These are phyloP conservation scores for Podospora bellae-mahoneyi DNA, from an alignment of 495 filamentous ascomycete genomes.

Conservation along the genomic window DNA sequence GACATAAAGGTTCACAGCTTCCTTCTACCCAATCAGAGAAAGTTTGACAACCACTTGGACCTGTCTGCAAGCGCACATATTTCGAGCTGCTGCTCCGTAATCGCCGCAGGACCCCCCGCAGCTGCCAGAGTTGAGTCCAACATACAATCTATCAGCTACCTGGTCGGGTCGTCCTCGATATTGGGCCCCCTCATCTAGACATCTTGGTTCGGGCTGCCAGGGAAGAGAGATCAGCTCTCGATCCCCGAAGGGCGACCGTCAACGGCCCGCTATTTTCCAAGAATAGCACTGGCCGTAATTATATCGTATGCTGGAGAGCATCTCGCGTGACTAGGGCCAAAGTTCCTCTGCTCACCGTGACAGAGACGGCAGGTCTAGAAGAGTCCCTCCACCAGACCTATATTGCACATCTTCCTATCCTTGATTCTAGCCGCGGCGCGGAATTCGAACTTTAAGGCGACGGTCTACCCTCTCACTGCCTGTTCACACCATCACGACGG, in stretches of 20 bases:
- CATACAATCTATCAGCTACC: background rate
- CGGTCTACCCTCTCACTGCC: background rate
- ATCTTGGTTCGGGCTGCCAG: conserved; percentile 9
- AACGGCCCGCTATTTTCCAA: conserved; percentile 13
- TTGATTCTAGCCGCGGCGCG: background rate
- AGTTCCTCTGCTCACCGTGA: conserved; percentile 1
- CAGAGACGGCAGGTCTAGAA: conserved; percentile 9
- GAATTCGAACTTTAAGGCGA: background rate
- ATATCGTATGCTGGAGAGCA: background rate
- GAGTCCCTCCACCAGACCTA: conserved; percentile 10
- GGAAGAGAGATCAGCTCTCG: conserved; percentile 1
- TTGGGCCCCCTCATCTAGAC: conserved; percentile 8
- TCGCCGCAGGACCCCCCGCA: conserved; percentile 10
- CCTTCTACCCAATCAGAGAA: conserved; percentile 16
- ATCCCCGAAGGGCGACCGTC: conserved; percentile 1
- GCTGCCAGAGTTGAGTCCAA: background rate
- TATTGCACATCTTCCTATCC: background rate
- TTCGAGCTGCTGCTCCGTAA: conserved; percentile 8
- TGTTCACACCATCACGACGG: no score
- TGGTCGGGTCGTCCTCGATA: background rate
- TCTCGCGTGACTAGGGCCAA: conserved; percentile 8
- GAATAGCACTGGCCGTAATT: conserved; percentile 17
- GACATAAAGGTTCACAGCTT: conserved; percentile 17
- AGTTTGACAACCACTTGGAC: background rate
- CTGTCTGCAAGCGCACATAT: conserved; percentile 10